Conservation (phyloP, 805 yeast species). For the Metschnikowia baotianmanensis region DNA sequence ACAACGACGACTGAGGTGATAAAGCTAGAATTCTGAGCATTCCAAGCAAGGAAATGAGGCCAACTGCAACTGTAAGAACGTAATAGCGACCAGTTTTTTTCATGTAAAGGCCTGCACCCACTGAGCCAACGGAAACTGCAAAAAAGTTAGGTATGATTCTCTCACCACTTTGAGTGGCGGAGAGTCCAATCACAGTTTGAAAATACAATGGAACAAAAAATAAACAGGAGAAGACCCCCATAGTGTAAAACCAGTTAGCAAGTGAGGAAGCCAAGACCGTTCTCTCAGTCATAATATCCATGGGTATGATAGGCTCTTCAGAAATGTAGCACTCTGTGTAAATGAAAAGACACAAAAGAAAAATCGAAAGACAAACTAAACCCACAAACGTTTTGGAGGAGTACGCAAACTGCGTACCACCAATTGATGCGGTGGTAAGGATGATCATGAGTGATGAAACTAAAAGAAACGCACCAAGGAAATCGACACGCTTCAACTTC, state of each 20-base stretch:
- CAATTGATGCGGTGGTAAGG: slow-evolving; percentile 64
- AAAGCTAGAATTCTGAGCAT: slow-evolving; percentile 32
- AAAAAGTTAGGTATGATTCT: slow-evolving; percentile 65
- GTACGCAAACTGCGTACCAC: slow-evolving; percentile 55
- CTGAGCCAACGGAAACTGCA: slow-evolving; percentile 66
- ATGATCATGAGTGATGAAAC: slow-evolving; percentile 57
- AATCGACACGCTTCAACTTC: slow-evolving; percentile 50
- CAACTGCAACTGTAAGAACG: slow-evolving; percentile 41
- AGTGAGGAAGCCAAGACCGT: slow-evolving; percentile 66
- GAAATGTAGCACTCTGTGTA: slow-evolving; percentile 52
- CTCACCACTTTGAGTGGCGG: slow-evolving; percentile 57
- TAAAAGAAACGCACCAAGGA: slow-evolving; percentile 33
- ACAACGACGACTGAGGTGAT: slow-evolving; percentile 27
- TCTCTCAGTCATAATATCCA: slow-evolving; percentile 52
- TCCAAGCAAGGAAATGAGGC: slow-evolving; percentile 49
- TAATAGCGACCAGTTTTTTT: slow-evolving; percentile 64
- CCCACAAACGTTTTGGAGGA: slow-evolving; percentile 39
- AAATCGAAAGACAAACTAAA: slow-evolving; percentile 32
- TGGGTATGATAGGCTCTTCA: slow-evolving; percentile 65
- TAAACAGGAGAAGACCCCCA: slow-evolving; percentile 61
- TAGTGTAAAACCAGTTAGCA: slow-evolving; percentile 67
- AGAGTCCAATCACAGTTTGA: slow-evolving; percentile 49
- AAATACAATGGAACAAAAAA: slow-evolving; percentile 72
- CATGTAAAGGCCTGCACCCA: slow-evolving; percentile 66
- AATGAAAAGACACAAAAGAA: slow-evolving; percentile 42